These are phyloP conservation scores for Knufia petricola DNA, from an alignment of 2,329 filamentous ascomycete species.

Conservation along the genomic window DNA sequence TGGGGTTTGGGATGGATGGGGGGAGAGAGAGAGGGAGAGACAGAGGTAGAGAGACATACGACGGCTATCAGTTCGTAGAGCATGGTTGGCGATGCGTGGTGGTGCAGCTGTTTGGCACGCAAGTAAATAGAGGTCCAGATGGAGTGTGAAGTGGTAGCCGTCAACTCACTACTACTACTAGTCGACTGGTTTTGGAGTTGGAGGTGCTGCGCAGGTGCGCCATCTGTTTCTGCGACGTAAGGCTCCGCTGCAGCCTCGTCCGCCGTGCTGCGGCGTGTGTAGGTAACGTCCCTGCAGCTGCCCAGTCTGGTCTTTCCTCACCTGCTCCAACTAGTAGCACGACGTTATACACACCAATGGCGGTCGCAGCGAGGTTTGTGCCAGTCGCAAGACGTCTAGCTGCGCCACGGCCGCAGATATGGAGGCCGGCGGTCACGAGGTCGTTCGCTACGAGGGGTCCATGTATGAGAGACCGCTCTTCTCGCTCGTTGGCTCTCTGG, in stretches of 20 bases:
- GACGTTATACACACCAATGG: slow-evolving; percentile 2
- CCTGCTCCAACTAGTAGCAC: too few relatives aligned
- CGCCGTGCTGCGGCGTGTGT: background rate
- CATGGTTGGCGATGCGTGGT: slow-evolving; percentile 47
- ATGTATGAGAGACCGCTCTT: slow-evolving; percentile 10
- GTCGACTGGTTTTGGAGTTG: too few relatives aligned
- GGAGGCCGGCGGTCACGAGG: slow-evolving; percentile 6
- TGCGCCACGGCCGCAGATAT: slow-evolving; percentile 1
- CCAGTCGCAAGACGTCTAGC: slow-evolving; percentile 4
- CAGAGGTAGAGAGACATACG: slow-evolving; percentile 47
- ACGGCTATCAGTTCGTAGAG: slow-evolving; percentile 96
- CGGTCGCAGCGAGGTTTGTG: slow-evolving; percentile 5
- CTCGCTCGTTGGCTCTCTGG: background rate
- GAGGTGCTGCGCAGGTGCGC: background rate
- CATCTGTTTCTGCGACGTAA: background rate
- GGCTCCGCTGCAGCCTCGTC: slow-evolving; percentile 7
- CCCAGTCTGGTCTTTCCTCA: too few relatives aligned
- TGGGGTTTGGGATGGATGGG: too few relatives aligned
- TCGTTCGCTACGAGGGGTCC: slow-evolving; percentile 14
- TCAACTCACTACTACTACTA: too few relatives aligned
- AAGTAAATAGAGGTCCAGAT: too few relatives aligned
- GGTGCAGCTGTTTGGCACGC: too few relatives aligned
- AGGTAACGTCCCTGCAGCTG: too few relatives aligned
- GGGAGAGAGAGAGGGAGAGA: slow-evolving; percentile 28
- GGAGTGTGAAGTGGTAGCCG: too few relatives aligned